Evolutionary conservation across 148 eudicot genomes (phyloP), one percentile per base, ranked within the genome.

Genomic region (Beta vulgaris): DNA sequence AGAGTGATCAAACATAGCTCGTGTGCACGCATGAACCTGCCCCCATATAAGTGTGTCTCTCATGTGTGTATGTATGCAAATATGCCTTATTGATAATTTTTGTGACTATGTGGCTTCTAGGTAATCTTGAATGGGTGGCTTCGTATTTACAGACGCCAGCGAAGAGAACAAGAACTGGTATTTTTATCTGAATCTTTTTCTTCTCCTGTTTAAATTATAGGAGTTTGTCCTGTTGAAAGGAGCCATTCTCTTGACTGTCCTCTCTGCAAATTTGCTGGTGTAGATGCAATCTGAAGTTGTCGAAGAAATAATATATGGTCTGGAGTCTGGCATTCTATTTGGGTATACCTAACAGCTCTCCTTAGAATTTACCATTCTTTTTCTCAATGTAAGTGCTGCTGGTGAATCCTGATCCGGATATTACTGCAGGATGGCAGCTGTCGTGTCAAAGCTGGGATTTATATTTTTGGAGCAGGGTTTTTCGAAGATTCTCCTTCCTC

Each of bases 221-320:
- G 13, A 35, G 53, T 36, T 46, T 49, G 14, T 26, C 40, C 31
- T 70, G 46, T 64, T 29, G 2, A 71, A 44, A 35, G 60, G 43
- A 75, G 65, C 11, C 6, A n/a, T 54, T 72, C 6, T 42, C 49
- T 69, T 57, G 42, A 14, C 36, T 72, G 71, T 34, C 15, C n/a
- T 69, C 28, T 74, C 39, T 58, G 73, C 53, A 67, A 59, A 23
- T 25, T 61, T 73, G 61, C 55, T 66, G 15, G 69, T 83, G 77
- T 84, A 96, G 99, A 91, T 92, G 93, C 94, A 96, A 80, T 96
- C 93, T 77, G 98, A 96, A 82, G 99, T 91, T 75, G 90, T 92
- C 68, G 99, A 96, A 73, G 99, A 96, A 80, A 89, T 96, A 75
- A 96, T 92, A 67, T 88, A 88, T 70, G 99, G 98, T 57, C 78